A percentile compares a stretch with the other conserved stretches of the same genome.
Conservation (phyloP, 208 protist species). For the Trypanosoma lewisi region DNA sequence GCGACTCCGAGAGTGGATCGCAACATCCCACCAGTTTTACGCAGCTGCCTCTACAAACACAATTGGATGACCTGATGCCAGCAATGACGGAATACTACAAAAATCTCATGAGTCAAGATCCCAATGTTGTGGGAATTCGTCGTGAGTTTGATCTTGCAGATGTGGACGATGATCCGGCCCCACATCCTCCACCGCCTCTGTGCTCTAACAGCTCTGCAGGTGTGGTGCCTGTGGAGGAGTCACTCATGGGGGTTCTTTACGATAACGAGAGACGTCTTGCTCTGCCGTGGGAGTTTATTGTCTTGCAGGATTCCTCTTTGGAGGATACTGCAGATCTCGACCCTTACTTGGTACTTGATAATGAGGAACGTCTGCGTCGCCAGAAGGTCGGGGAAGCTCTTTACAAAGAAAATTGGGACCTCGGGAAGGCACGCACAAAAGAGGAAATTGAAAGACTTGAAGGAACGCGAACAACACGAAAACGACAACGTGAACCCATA, state of each 20-base stretch:
- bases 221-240: conserved; percentile 2
- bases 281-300: conserved; percentile 83
- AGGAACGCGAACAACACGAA: conserved; percentile 33
- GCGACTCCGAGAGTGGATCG: background rate
- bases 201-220: background rate
- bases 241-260: conserved; percentile 52
- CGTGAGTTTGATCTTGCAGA: conserved; percentile 69
- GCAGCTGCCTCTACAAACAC: conserved; percentile 6
- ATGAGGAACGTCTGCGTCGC: conserved; percentile 81
- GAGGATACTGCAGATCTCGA: conserved; percentile 72
- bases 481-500: conserved; percentile 51
- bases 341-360: conserved; percentile 76
- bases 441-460: conserved; percentile 72
- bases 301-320: conserved; percentile 45
- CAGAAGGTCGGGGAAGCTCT: conserved; percentile 61
- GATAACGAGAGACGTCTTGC: conserved; percentile 74
- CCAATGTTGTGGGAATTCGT: conserved; percentile 57
- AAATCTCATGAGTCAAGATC: conserved; percentile 57
- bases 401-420: conserved; percentile 70
- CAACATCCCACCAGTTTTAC: background rate
- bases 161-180: conserved; percentile 20
- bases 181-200: background rate
- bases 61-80: conserved; percentile 20
- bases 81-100: conserved; percentile 50
- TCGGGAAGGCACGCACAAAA: conserved; percentile 58